These are phyloP conservation scores for Candida neerlandica DNA, from an alignment of 1,139 yeast species.

Conservation along the genomic window DNA sequence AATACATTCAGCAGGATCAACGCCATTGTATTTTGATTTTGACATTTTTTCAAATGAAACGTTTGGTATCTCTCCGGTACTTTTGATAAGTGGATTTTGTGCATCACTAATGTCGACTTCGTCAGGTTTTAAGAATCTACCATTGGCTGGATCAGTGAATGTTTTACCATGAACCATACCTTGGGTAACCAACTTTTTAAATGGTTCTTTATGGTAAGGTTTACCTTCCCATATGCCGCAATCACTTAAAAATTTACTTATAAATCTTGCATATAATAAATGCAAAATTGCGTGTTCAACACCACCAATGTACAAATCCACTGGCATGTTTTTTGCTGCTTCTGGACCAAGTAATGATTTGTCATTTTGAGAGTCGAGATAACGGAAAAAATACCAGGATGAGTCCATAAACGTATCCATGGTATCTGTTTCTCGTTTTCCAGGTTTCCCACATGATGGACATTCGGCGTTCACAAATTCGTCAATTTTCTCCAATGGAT, in stretches of 20 bases:
- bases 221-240: conserved; percentile 55
- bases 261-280: conserved; percentile 78
- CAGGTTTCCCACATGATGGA: conserved; percentile 71
- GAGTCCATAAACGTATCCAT: conserved; percentile 99
- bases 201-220: conserved; percentile 69
- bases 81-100: conserved; percentile 46
- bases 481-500: conserved; percentile 67
- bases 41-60: conserved; percentile 90
- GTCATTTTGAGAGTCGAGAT: conserved; percentile 69
- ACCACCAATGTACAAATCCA: conserved; percentile 91
- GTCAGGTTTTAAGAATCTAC: conserved; percentile 74
- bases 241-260: conserved; percentile 73
- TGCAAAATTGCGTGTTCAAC: conserved; percentile 96
- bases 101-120: conserved; percentile 53
- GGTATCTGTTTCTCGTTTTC: conserved; percentile 91
- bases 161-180: conserved; percentile 99
- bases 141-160: conserved; percentile 67
- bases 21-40: conserved; percentile 92
- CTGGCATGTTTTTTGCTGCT: conserved; percentile 69
- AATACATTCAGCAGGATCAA: conserved; percentile 82
- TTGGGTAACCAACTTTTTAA: conserved; percentile 78
- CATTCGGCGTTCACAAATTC: conserved; percentile 77
- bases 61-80: conserved; percentile 53
- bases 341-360: conserved; percentile 52
- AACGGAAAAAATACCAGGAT: conserved; percentile 93